Evolutionary conservation across 108 stramenopile species (phyloP).

Genomic region (Skeletonema tropicum): DNA sequence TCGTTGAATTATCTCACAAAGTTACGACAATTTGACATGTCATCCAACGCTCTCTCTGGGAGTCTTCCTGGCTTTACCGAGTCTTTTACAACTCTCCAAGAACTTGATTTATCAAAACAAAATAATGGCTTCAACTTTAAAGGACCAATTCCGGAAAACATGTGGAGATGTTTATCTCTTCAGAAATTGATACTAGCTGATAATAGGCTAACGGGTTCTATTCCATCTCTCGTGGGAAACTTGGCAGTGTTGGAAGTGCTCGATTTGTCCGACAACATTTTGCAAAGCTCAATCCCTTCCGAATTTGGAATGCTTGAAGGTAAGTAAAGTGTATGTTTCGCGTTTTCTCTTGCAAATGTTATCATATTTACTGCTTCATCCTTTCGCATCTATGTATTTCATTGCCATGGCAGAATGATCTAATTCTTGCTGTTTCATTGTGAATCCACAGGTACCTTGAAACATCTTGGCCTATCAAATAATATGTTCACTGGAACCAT

Average conservation of each 20-base stretch:
- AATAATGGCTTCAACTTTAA: constrained; percentile 6
- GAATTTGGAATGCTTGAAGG: too few species aligned
- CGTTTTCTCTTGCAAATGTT: too few species aligned
- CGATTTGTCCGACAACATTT: too few species aligned
- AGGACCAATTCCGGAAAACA: constrained; percentile 13
- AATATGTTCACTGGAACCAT: background rate
- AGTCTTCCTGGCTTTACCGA: constrained; percentile 18
- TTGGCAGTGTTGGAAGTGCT: too few species aligned
- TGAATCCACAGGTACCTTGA: constrained; percentile 6
- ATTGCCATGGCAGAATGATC: too few species aligned
- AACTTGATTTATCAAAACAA: constrained; percentile 10
- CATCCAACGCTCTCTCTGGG: constrained; percentile 15
- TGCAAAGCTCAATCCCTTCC: too few species aligned
- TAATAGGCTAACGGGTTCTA: too few species aligned
- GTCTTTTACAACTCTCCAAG: background rate
- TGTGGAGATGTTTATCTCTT: constrained; percentile 1
- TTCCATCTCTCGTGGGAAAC: too few species aligned
- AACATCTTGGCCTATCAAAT: background rate
- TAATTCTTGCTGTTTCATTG: too few species aligned
- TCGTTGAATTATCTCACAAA: background rate
- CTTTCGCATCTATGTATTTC: too few species aligned
- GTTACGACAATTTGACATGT: constrained; percentile 1
- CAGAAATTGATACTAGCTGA: background rate
- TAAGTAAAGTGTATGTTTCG: too few species aligned
- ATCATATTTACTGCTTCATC: too few species aligned